Conservation (phyloP, 169 alveolate species). For the Pseudocohnilembus persalinus region DNA sequence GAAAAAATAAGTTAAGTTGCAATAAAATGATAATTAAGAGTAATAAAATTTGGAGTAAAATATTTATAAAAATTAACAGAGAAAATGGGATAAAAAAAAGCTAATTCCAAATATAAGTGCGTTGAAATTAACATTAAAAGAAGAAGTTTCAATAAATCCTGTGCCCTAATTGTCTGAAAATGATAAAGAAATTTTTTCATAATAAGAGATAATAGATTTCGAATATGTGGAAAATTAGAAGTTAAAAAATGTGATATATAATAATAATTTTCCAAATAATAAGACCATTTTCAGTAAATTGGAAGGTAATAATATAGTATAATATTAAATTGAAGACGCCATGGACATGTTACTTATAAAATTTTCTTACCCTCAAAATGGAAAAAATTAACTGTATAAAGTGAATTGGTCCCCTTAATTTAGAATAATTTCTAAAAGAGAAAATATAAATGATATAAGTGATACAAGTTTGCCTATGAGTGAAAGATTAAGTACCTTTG, state of each 20-base stretch:
- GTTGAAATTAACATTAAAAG: no score
- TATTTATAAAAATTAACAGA: neutral
- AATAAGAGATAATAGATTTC: slow-evolving; percentile 24
- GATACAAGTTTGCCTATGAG: slow-evolving; percentile 22
- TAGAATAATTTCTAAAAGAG: slow-evolving; percentile 49
- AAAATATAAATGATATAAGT: slow-evolving; percentile 46
- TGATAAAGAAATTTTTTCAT: neutral
- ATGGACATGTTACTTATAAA: neutral
- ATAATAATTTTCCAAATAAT: slow-evolving; percentile 35
- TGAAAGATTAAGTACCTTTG: neutral
- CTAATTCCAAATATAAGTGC: no score
- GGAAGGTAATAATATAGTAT: slow-evolving; percentile 36
- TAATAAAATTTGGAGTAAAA: neutral
- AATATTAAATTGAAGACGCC: slow-evolving; percentile 28
- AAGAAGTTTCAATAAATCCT: no score
- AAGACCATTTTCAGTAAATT: slow-evolving; percentile 27
- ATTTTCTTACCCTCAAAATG: slow-evolving; percentile 42
- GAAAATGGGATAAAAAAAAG: no score
- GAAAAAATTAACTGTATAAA: slow-evolving; percentile 41
- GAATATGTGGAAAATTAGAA: slow-evolving; percentile 58
- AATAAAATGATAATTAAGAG: neutral
- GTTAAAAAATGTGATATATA: slow-evolving; percentile 32
- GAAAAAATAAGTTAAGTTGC: slow-evolving; percentile 20
- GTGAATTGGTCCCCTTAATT: slow-evolving; percentile 58
- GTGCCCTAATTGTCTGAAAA: no score